Percentiles rank a stretch among this genome's conserved stretches.
These are phyloP conservation scores for Lipomyces kockii DNA, from an alignment of 805 yeast genomes.

Conservation along the genomic window DNA sequence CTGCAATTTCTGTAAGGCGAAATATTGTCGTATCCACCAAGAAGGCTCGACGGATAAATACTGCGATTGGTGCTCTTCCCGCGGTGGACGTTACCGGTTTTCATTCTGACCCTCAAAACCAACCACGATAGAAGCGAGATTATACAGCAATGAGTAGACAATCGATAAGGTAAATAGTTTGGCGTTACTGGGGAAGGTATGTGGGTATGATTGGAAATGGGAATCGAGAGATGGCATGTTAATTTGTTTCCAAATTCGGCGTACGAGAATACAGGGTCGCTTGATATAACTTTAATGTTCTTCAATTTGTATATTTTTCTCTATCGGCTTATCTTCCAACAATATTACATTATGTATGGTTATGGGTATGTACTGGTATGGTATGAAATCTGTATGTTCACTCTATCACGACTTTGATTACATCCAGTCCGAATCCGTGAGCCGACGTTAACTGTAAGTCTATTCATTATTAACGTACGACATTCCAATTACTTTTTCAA, in stretches of 20 bases:
- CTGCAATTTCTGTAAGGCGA: constrained; percentile 36
- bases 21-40: constrained; percentile 34
- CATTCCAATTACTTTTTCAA: not conserved
- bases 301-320: not conserved
- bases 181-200: not conserved
- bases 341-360: too few relatives aligned
- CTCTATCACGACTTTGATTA: not conserved
- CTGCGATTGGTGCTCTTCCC: constrained; percentile 37
- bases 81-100: constrained; percentile 31
- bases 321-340: not conserved
- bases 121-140: not conserved
- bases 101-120: not conserved
- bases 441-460: not conserved
- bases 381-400: not conserved
- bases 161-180: not conserved
- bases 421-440: not conserved
- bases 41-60: constrained; percentile 33
- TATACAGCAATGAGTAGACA: not conserved
- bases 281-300: not conserved
- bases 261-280: not conserved
- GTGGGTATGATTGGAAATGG: not conserved
- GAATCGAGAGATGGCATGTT: not conserved
- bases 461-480: not conserved
- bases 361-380: too few relatives aligned
- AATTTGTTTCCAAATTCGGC: not conserved